Conservation (phyloP, 768 basidiomycete genomes). For the Pleurotus tuber-regium region DNA sequence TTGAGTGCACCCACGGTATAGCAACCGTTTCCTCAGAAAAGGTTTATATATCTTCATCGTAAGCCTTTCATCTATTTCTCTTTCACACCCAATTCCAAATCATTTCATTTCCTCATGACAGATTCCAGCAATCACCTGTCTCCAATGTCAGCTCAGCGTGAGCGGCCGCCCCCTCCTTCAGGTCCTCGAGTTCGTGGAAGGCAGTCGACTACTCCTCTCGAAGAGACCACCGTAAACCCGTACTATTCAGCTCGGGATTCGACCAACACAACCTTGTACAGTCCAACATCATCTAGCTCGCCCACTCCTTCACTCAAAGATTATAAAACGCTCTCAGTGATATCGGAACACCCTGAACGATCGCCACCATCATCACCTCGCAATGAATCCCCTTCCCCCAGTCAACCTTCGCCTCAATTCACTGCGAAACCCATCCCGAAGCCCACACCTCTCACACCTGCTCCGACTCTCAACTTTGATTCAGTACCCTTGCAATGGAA, state of each 20-base stretch:
- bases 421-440: conserved; percentile 9
- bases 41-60: neutral
- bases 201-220: neutral
- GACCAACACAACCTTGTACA: neutral
- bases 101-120: neutral
- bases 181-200: neutral
- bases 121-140: conserved; percentile 2
- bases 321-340: neutral
- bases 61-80: neutral
- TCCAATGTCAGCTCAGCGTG: neutral
- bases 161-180: neutral
- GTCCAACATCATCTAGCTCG: neutral
- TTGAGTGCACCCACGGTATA: neutral
- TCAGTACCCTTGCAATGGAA: conserved; percentile 59
- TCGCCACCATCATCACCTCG: neutral
- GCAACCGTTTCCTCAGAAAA: neutral
- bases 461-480: conserved; percentile 57
- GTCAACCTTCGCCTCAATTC: neutral
- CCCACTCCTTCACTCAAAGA: conserved; percentile 2
- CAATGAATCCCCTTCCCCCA: neutral
- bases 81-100: neutral
- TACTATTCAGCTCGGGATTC: neutral
- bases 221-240: neutral
- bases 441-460: conserved; percentile 39
- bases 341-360: neutral